These are phyloP conservation scores for Teunomyces atbi DNA, from an alignment of 805 yeast genomes.

Conservation along the genomic window DNA sequence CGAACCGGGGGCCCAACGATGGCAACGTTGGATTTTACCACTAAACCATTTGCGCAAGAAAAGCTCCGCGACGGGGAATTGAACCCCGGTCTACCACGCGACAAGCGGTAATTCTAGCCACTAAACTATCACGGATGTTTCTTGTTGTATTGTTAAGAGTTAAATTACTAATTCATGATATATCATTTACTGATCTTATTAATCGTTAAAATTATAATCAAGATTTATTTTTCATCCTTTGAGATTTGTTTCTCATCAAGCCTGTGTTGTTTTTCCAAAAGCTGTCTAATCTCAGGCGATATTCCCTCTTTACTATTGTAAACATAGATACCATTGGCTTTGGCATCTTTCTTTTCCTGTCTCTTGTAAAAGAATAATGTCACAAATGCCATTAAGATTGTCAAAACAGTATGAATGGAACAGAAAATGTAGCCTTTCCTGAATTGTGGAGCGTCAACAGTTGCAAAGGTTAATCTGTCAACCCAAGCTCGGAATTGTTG, in stretches of 20 bases:
- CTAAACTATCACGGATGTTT: constrained; percentile 5
- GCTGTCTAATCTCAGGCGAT: neutral
- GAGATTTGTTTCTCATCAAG: neutral
- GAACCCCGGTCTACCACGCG: constrained; percentile 7
- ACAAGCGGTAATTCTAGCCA: constrained; percentile 7
- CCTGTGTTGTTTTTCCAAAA: neutral
- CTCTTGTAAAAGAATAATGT: constrained; percentile 21
- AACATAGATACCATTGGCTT: constrained; percentile 19
- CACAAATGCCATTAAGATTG: constrained; percentile 18
- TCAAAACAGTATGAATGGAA: constrained; percentile 10
- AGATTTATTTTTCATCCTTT: neutral
- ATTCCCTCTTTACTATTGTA: constrained; percentile 10
- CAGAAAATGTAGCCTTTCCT: constrained; percentile 21
- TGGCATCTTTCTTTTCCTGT: constrained; percentile 18
- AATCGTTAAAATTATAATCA: too few species aligned
- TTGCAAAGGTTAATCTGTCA: constrained; percentile 18
- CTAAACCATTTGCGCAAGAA: constrained; percentile 5
- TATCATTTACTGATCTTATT: too few species aligned
- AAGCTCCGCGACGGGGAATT: constrained; percentile 6
- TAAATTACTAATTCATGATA: too few species aligned
- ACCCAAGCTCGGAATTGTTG: constrained; percentile 23
- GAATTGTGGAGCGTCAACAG: constrained; percentile 20
- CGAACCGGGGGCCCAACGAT: constrained; percentile 11
- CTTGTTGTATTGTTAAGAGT: neutral
- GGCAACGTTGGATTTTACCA: constrained; percentile 7